phyloP scores from a whole-genome alignment of 73 alveolate species.

The Symbiodinium natans region DNA sequence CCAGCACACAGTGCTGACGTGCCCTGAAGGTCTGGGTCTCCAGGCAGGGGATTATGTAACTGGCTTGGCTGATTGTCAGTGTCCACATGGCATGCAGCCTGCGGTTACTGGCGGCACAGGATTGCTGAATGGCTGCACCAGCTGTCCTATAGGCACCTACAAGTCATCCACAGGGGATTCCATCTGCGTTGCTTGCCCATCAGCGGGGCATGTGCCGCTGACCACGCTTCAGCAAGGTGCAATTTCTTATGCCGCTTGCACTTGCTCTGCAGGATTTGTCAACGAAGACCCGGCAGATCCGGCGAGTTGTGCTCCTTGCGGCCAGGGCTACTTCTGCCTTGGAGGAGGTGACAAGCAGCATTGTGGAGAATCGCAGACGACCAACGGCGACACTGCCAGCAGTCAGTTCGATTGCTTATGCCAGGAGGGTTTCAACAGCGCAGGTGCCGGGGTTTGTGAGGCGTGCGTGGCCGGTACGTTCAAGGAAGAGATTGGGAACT shows the following conservation, averaged over 20 bases:
- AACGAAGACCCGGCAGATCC: conserved; percentile 26
- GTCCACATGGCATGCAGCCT: conserved; percentile 92
- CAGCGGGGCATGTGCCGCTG: background rate
- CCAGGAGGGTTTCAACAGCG: conserved; percentile 17
- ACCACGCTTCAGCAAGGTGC: conserved; percentile 49
- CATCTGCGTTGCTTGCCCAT: conserved; percentile 21
- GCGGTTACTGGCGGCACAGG: conserved; percentile 35
- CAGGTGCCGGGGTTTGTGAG: conserved; percentile 14
- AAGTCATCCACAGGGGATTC: conserved; percentile 57
- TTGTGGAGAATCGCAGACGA: conserved; percentile 16
- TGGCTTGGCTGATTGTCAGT: conserved; percentile 28
- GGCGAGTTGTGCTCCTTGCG: conserved; percentile 7
- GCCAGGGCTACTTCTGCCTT: conserved; percentile 27
- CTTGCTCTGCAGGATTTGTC: conserved; percentile 38
- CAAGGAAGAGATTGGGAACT: conserved; percentile 1
- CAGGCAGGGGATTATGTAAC: conserved; percentile 16
- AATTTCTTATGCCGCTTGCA: conserved; percentile 39
- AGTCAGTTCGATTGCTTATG: conserved; percentile 27
- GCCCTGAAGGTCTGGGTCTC: conserved; percentile 57
- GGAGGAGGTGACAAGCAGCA: background rate
- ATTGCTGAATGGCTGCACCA: conserved; percentile 12
- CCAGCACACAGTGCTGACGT: background rate
- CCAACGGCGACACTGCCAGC: conserved; percentile 7
- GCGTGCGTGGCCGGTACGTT: conserved; percentile 40
- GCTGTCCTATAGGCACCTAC: conserved; percentile 53